Percentiles rank a stretch among this genome's conserved stretches.
Evolutionary conservation across 192 early-diverging fungal genomes (phyloP).

Genomic region (Backusella australiensis): DNA sequence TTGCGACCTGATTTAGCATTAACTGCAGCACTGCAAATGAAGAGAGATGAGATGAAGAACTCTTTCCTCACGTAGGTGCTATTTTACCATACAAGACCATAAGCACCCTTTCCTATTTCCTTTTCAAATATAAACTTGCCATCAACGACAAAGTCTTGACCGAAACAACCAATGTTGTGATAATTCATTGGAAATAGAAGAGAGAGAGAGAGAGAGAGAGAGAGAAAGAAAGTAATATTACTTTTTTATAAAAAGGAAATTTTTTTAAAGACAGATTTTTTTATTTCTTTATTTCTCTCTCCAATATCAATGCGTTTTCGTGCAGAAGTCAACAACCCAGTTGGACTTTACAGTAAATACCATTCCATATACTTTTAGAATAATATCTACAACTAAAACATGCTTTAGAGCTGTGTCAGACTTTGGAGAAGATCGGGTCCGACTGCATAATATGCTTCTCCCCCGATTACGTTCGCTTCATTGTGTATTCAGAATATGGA

Average conservation of each 20-base stretch:
- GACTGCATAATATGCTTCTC: background rate
- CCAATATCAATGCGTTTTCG: conserved; percentile 55
- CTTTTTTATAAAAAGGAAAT: background rate
- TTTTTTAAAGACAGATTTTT: background rate
- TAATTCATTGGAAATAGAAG: background rate
- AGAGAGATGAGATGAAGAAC: no score
- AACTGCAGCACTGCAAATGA: background rate
- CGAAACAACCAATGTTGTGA: conserved; percentile 1
- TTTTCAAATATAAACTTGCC: conserved; percentile 61
- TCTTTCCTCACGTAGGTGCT: no score
- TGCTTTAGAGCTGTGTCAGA: background rate
- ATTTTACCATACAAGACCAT: conserved; percentile 80
- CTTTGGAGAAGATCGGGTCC: background rate
- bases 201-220: background rate
- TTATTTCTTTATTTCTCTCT: background rate
- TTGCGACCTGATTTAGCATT: background rate
- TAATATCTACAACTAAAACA: no score
- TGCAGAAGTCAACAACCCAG: conserved; percentile 39
- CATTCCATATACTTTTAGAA: no score
- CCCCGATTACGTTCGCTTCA: conserved; percentile 5
- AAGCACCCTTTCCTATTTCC: conserved; percentile 86
- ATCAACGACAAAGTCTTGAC: conserved; percentile 37
- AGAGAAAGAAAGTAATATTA: background rate
- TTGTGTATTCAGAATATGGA: background rate
- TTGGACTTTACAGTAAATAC: conserved; percentile 11